Evolutionary conservation across 2,329 filamentous ascomycete species (phyloP), one percentile per base, ranked within the genome.

Genomic region (Sporothrix schenckii): DNA sequence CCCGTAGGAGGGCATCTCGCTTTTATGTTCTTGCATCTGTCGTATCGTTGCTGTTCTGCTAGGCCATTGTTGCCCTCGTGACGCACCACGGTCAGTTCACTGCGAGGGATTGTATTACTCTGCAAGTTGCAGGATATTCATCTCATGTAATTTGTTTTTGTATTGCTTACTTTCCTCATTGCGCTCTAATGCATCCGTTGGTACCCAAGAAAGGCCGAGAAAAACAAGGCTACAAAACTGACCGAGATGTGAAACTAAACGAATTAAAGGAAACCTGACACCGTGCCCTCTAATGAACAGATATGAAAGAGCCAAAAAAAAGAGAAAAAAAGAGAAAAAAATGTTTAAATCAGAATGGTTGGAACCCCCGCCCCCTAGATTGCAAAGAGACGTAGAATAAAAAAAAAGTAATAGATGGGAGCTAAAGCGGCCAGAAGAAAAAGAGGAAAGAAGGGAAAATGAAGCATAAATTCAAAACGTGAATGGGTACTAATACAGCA

Each of bases 401-500:
- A 30, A 30, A 53, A 58, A 50, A 56, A 47, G 19, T 6, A 27
- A 63, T 5, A 53, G 50, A 69, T 50, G 41, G 60, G 30, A 63
- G n/a, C 54, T 24, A 58, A 66, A 49, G 44, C 10, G 50, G 13
- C 39, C 39, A 27, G 16, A 24, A 69, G 10, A 54, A 70, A 4
- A n/a, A 67, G 9, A 24, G 47, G 47, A 44, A 39, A 41, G 27
- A 58, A 30, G 44, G 24, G 24, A 10, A 13, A 13, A 11, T 10
- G 21, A 49, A 56, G 14, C 21, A 58, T 34, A 58, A 58, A 58
- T 44, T 13, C 50, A 47, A 54, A 50, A 44, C 61, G 63, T 70
- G 30, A 70, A 30, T 41, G 53, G 60, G 53, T 70, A 70, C 69
- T 66, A 50, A 53, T 70, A 70, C 53, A 70, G 24, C 49, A 53